Percentiles rank a stretch among this genome's conserved stretches.
Evolutionary conservation across 2,329 filamentous ascomycete species (phyloP).

Genomic region (Chaetomium olivaceum): DNA sequence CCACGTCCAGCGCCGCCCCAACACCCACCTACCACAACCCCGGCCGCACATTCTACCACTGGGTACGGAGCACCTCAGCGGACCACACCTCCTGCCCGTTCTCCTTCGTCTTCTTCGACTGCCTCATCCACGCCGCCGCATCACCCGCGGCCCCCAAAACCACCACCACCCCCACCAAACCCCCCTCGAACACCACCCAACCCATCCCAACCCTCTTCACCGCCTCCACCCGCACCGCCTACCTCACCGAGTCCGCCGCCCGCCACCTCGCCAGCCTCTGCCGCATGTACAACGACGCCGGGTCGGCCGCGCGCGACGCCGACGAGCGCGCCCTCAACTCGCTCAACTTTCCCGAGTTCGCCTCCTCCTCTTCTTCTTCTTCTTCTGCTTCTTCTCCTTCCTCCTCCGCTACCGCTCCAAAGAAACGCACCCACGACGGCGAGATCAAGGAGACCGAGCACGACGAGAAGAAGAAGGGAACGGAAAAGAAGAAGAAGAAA

Average conservation of each 20-base stretch:
- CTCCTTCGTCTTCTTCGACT: background rate
- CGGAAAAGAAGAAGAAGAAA: background rate
- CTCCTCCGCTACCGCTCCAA: too few relatives aligned
- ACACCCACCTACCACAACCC: background rate
- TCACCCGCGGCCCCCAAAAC: too few relatives aligned
- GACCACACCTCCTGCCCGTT: background rate
- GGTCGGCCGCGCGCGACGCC: background rate
- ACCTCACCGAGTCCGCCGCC: background rate
- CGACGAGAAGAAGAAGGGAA: background rate
- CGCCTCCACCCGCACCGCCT: background rate
- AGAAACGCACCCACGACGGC: too few relatives aligned
- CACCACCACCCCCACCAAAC: background rate
- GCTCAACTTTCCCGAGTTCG: background rate
- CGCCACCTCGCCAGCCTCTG: background rate
- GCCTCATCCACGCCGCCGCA: background rate
- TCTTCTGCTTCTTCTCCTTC: too few relatives aligned
- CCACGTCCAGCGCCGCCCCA: background rate
- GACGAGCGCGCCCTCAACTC: background rate
- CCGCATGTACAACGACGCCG: background rate
- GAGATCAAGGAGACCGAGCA: too few relatives aligned
- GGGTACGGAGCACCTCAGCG: slow-evolving; percentile 1
- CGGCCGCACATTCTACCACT: background rate
- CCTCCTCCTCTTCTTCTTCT: background rate
- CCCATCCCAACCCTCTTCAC: background rate
- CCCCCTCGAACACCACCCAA: background rate